phyloP scores from a whole-genome alignment of 1,284 basidiomycete genomes.

The Rhodotorula sp. region DNA sequence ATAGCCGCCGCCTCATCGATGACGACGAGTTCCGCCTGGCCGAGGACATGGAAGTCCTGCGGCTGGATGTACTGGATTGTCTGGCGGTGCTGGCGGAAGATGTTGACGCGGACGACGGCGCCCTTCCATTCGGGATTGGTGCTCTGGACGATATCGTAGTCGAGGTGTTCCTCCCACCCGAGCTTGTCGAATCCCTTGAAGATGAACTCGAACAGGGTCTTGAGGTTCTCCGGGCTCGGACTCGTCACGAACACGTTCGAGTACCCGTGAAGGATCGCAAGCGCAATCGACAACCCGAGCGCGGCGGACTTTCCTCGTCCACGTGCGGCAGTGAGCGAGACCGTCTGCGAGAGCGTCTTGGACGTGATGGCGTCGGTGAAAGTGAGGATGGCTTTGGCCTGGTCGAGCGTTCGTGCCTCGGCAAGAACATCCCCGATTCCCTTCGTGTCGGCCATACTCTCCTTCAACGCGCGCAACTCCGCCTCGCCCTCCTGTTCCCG shows the following conservation, averaged over 20 bases:
- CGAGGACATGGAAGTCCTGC: constrained; percentile 92
- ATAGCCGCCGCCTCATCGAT: constrained; percentile 99
- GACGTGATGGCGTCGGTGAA: constrained; percentile 89
- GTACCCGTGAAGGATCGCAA: constrained; percentile 90
- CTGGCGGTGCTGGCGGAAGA: constrained; percentile 89
- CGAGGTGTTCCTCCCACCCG: constrained; percentile 95
- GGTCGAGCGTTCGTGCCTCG: constrained; percentile 85
- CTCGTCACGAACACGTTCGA: constrained; percentile 98
- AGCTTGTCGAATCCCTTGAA: constrained; percentile 95
- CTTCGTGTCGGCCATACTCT: constrained; percentile 76
- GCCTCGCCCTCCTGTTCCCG: constrained; percentile 50
- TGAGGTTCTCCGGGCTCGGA: constrained; percentile 95
- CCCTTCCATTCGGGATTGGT: constrained; percentile 93
- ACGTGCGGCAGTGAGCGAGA: constrained; percentile 88
- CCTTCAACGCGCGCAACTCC: constrained; percentile 79
- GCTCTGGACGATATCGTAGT: constrained; percentile 93
- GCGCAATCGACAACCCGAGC: constrained; percentile 87
- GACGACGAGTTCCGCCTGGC: constrained; percentile 95
- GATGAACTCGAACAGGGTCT: constrained; percentile 96
- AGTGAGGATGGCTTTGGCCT: constrained; percentile 79
- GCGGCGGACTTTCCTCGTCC: constrained; percentile 97
- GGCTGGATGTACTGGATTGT: constrained; percentile 99
- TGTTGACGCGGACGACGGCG: constrained; percentile 91
- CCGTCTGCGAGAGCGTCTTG: constrained; percentile 90
- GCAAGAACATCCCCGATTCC: constrained; percentile 86